phyloP scores from a whole-genome alignment of 2,329 filamentous ascomycete genomes.

The Fusarium globosum region DNA sequence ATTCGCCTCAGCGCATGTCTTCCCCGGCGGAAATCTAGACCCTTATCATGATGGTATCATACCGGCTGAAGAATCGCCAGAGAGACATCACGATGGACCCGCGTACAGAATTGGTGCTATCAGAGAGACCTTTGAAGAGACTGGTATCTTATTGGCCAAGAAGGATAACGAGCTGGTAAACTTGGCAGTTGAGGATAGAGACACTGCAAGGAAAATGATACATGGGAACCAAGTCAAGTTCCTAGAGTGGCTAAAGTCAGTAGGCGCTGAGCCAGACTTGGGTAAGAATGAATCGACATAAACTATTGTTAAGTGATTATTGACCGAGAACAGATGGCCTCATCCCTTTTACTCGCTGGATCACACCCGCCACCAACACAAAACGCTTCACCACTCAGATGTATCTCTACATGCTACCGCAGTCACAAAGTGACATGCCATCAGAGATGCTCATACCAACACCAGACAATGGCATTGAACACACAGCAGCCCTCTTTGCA shows the following conservation, averaged over 20 bases:
- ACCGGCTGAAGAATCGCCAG: slow-evolving; percentile 57
- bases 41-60: slow-evolving; percentile 77
- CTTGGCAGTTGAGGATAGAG: slow-evolving; percentile 68
- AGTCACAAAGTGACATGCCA: slow-evolving; percentile 43
- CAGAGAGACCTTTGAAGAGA: slow-evolving; percentile 94
- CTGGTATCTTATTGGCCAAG: slow-evolving; percentile 82
- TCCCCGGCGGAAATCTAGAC: slow-evolving; percentile 89
- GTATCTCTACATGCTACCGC: slow-evolving; percentile 91
- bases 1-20: slow-evolving; percentile 94
- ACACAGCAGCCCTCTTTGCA: slow-evolving; percentile 82
- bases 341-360: slow-evolving; percentile 89
- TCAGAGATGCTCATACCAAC: slow-evolving; percentile 71
- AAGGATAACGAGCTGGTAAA: slow-evolving; percentile 67
- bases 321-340: slow-evolving; percentile 63
- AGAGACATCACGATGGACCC: slow-evolving; percentile 75
- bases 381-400: slow-evolving; percentile 94
- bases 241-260: slow-evolving; percentile 67
- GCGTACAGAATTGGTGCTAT: slow-evolving; percentile 86
- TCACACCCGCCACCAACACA: slow-evolving; percentile 78
- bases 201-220: slow-evolving; percentile 74
- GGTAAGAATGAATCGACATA: slow-evolving; percentile 57
- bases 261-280: slow-evolving; percentile 72
- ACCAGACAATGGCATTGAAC: slow-evolving; percentile 74
- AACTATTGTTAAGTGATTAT: background rate
- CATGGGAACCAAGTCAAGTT: slow-evolving; percentile 76